Evolutionary conservation across 306 rosid species (phyloP).

Genomic region (Trichosanthes truncata): DNA sequence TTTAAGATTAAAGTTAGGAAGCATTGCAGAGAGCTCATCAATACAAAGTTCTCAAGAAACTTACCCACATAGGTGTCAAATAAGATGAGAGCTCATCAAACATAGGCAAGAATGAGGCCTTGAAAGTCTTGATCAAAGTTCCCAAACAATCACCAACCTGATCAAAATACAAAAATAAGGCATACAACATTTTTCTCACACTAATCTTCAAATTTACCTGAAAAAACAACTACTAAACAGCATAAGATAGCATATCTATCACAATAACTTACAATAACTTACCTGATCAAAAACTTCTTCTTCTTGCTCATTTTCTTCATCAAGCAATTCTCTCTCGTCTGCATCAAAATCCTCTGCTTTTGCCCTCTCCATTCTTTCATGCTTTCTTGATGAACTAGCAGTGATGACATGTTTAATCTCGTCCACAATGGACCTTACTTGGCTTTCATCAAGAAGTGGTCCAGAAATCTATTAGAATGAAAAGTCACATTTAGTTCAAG

Average conservation of each 20-base stretch:
- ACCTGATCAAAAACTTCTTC: conserved; percentile 99
- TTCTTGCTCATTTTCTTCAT: conserved; percentile 98
- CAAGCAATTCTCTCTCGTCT: conserved; percentile 80
- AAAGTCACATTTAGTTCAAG: background rate
- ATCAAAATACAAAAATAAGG: background rate
- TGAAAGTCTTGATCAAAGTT: conserved; percentile 91
- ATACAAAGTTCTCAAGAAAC: conserved; percentile 22
- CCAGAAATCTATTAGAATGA: conserved; percentile 54
- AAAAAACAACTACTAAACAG: background rate
- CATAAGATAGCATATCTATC: background rate
- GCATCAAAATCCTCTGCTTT: conserved; percentile 98
- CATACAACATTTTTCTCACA: background rate
- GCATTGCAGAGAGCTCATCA: background rate
- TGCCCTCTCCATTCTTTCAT: conserved; percentile 78
- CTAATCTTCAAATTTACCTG: background rate
- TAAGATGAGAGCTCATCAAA: conserved; percentile 86
- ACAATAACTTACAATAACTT: conserved; percentile 23
- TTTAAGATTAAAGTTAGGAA: background rate
- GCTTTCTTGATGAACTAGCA: conserved; percentile 86
- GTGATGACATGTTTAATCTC: conserved; percentile 92
- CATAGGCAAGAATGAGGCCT: conserved; percentile 89
- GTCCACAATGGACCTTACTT: conserved; percentile 73
- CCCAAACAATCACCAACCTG: conserved; percentile 99
- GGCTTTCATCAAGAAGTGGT: conserved; percentile 76
- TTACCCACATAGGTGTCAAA: conserved; percentile 99